Conservation (phyloP, 2,329 filamentous ascomycete species). For the Neoascochyta sp. region DNA sequence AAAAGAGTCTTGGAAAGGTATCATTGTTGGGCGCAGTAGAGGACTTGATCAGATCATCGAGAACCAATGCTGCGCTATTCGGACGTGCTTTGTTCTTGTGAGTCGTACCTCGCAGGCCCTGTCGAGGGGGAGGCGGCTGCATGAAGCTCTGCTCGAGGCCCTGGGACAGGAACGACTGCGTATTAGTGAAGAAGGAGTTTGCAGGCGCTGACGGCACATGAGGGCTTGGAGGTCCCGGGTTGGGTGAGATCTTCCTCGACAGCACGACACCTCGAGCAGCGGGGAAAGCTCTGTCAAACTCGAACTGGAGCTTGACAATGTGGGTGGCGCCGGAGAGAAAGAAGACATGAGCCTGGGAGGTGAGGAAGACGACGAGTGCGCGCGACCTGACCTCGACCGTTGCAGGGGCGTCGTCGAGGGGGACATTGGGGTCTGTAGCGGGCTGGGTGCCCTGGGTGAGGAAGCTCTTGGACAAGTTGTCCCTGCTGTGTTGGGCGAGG, state of each 20-base stretch:
- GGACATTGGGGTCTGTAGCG: constrained; percentile 24
- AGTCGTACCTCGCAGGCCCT: constrained; percentile 26
- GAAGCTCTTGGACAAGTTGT: constrained; percentile 18
- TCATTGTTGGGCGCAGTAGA: constrained; percentile 28
- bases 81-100: constrained; percentile 20
- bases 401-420: constrained; percentile 13
- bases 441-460: constrained; percentile 35
- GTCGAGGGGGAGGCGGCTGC: constrained; percentile 27
- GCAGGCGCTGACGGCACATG: constrained; percentile 59
- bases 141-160: constrained; percentile 44
- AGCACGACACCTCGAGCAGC: constrained; percentile 80
- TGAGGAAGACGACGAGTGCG: constrained; percentile 85
- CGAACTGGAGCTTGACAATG: constrained; percentile 89
- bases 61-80: constrained; percentile 21
- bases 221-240: constrained; percentile 34
- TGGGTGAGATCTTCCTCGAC: constrained; percentile 67
- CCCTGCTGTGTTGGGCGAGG: constrained; percentile 11
- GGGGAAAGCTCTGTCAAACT: constrained; percentile 82
- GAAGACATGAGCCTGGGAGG: constrained; percentile 89
- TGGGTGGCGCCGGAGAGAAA: constrained; percentile 85
- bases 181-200: constrained; percentile 70
- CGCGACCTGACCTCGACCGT: constrained; percentile 31
- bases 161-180: constrained; percentile 51
- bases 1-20: constrained; percentile 73
- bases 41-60: constrained; percentile 31